phyloP scores from a whole-genome alignment of 495 filamentous ascomycete species.

The Corynascus novoguineensis region DNA sequence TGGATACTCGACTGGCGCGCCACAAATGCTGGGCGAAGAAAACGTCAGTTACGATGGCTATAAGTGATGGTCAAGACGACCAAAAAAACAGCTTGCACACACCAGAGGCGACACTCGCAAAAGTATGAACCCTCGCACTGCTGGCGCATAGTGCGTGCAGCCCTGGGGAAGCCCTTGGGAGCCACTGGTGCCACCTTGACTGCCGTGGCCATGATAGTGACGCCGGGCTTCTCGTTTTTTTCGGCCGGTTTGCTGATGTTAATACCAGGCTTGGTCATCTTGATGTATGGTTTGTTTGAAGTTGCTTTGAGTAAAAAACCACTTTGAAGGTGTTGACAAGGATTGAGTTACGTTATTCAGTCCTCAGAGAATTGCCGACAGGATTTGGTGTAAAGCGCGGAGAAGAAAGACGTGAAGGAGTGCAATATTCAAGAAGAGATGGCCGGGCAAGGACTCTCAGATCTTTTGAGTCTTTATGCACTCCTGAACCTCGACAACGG shows the following conservation, averaged over 20 bases:
- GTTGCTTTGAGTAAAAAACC: too few relatives aligned
- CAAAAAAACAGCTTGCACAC: not conserved
- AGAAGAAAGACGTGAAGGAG: too few relatives aligned
- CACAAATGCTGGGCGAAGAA: not conserved
- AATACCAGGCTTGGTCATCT: not conserved
- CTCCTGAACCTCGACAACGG: not conserved
- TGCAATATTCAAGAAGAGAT: not conserved
- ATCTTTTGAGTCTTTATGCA: not conserved
- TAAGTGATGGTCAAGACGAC: not conserved
- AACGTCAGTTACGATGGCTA: not conserved
- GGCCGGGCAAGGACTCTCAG: not conserved
- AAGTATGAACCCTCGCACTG: not conserved
- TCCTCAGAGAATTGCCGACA: too few relatives aligned
- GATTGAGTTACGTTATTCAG: not conserved
- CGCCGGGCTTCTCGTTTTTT: not conserved
- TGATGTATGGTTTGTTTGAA: not conserved
- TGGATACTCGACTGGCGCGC: constrained; percentile 2
- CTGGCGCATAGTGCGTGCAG: too few relatives aligned
- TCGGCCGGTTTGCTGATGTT: not conserved
- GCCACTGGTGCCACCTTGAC: not conserved
- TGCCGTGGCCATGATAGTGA: not conserved
- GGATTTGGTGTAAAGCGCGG: too few relatives aligned
- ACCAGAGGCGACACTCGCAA: constrained; percentile 12
- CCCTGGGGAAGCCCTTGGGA: too few relatives aligned
- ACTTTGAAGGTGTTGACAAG: not conserved